Conservation (phyloP, 352 stramenopile species). For the Aphanomyces stellatus region DNA sequence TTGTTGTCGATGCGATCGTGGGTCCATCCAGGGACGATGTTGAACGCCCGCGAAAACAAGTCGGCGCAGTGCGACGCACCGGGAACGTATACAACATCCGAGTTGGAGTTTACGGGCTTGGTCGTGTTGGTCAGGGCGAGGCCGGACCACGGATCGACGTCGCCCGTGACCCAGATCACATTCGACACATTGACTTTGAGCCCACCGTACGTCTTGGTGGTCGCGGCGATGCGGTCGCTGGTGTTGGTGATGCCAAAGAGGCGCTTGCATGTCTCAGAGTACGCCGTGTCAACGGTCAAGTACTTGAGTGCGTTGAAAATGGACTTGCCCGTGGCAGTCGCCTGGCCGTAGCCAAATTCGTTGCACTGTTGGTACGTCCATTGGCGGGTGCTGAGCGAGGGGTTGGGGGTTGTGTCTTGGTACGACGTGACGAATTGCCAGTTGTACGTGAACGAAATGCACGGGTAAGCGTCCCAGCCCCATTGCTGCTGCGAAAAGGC, state of each 20-base stretch:
- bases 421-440: slow-evolving; percentile 50
- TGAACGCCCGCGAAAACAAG: too few relatives aligned
- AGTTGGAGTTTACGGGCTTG: background rate
- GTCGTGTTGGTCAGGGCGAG: slow-evolving; percentile 13
- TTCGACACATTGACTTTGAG: background rate
- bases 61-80: background rate
- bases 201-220: slow-evolving; percentile 50
- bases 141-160: background rate
- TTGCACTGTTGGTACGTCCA: slow-evolving; percentile 55
- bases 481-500: background rate
- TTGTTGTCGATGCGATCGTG: too few relatives aligned
- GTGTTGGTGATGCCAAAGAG: slow-evolving; percentile 59
- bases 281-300: slow-evolving; percentile 69
- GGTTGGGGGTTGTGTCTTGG: slow-evolving; percentile 69
- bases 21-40: too few relatives aligned
- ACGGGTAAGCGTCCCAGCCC: background rate
- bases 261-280: slow-evolving; percentile 58
- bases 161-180: background rate
- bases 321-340: slow-evolving; percentile 23
- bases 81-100: background rate
- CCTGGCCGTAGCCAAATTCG: slow-evolving; percentile 82
- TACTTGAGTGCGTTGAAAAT: slow-evolving; percentile 56
- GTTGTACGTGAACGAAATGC: slow-evolving; percentile 27
- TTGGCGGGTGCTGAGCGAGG: slow-evolving; percentile 27
- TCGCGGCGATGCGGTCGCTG: slow-evolving; percentile 41